Conservation (phyloP, 2,329 filamentous ascomycete species). For the Acarospora socialis region DNA sequence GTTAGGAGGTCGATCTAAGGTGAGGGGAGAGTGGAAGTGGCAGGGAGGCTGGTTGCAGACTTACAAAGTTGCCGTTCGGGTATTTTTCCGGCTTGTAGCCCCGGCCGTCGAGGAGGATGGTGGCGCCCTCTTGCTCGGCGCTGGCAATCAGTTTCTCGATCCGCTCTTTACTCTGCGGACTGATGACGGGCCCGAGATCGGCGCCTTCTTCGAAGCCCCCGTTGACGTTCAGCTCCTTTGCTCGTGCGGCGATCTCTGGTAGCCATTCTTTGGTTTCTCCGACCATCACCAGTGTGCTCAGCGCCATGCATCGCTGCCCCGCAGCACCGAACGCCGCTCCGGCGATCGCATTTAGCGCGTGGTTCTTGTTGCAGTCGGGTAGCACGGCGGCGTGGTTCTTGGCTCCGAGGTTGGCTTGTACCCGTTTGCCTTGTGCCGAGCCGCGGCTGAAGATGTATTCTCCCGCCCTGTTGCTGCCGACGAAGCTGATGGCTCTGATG, state of each 20-base stretch:
- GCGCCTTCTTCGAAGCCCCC: conserved; percentile 49
- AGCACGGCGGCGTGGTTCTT: conserved; percentile 57
- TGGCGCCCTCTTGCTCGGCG: conserved; percentile 49
- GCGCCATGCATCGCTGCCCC: conserved; percentile 55
- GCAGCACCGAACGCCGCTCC: conserved; percentile 56
- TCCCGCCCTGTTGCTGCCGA: conserved; percentile 53
- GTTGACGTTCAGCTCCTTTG: conserved; percentile 45
- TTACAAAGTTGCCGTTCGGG: conserved; percentile 51
- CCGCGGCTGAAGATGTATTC: conserved; percentile 54
- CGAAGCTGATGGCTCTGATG: conserved; percentile 56
- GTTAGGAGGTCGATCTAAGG: neutral
- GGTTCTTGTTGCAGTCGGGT: conserved; percentile 56
- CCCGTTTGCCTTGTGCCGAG: conserved; percentile 56
- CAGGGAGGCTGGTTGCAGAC: conserved; percentile 14
- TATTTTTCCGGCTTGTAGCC: conserved; percentile 48
- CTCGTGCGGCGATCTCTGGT: conserved; percentile 46
- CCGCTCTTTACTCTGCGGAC: conserved; percentile 46
- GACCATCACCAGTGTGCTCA: conserved; percentile 50
- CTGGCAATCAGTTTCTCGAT: conserved; percentile 48
- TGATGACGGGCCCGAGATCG: conserved; percentile 52
- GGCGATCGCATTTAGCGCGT: conserved; percentile 49
- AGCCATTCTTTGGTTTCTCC: conserved; percentile 54
- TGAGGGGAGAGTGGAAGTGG: neutral
- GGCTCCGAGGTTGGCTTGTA: conserved; percentile 54
- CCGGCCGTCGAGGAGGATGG: conserved; percentile 48